phyloP scores from a whole-genome alignment of 1,284 basidiomycete genomes.

The Microbotryum violaceum region DNA sequence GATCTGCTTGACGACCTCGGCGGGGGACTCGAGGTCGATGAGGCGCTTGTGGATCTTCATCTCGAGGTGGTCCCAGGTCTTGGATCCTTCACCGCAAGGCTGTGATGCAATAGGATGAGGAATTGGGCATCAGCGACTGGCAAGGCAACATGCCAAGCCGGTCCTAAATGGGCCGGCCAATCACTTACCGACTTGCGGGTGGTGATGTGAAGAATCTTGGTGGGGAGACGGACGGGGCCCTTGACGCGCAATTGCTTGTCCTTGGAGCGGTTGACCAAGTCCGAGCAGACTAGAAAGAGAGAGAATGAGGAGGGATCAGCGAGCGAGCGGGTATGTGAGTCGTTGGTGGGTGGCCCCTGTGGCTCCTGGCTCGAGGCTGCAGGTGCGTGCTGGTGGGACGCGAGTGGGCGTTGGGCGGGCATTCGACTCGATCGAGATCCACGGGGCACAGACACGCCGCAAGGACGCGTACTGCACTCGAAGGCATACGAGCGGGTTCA shows the following conservation, averaged over 20 bases:
- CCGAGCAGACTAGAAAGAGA: constrained; percentile 65
- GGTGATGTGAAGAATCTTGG: constrained; percentile 95
- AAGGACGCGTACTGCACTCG: no score
- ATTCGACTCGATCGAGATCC: no score
- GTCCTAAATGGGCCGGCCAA: no score
- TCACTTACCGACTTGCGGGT: constrained; percentile 81
- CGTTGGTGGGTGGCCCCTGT: no score
- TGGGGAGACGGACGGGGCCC: constrained; percentile 97
- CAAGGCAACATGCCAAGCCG: no score
- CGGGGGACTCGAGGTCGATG: constrained; percentile 97
- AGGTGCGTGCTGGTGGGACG: no score
- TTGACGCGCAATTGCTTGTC: constrained; percentile 99
- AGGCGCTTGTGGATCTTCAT: constrained; percentile 99
- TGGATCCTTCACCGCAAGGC: constrained; percentile 99
- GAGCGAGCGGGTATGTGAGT: not conserved
- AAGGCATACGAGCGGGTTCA: no score
- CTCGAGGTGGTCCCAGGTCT: constrained; percentile 99
- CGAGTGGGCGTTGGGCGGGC: no score
- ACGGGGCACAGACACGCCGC: no score
- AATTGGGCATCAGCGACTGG: not conserved
- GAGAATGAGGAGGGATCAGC: constrained; percentile 1
- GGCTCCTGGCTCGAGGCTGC: no score
- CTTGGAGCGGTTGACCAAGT: constrained; percentile 98
- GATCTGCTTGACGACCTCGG: constrained; percentile 99
- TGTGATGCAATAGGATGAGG: constrained; percentile 38